These are phyloP conservation scores for Yamadazyma diospyri DNA, from an alignment of 1,139 yeast genomes.

Conservation along the genomic window DNA sequence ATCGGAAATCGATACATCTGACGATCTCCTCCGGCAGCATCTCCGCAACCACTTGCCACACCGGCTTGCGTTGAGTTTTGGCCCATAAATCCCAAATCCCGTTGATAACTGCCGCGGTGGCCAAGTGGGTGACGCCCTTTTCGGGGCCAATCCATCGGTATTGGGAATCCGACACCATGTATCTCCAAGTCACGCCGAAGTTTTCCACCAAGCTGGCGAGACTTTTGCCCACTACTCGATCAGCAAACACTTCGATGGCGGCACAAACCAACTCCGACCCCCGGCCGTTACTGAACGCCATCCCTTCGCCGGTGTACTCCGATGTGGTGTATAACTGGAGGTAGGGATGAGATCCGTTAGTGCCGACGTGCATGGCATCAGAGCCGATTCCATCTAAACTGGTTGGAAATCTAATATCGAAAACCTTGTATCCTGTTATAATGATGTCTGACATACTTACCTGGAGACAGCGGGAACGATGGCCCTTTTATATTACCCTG, in stretches of 20 bases:
- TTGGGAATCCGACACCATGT: conserved; percentile 31
- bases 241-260: conserved; percentile 17
- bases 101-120: conserved; percentile 23
- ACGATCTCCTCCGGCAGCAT: conserved; percentile 41
- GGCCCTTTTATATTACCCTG: no score
- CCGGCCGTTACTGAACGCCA: conserved; percentile 17
- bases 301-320: conserved; percentile 15
- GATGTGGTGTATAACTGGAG: conserved; percentile 12
- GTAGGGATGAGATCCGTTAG: conserved; percentile 24
- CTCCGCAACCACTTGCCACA: conserved; percentile 35
- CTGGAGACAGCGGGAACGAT: no score
- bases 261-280: conserved; percentile 16
- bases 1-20: conserved; percentile 38
- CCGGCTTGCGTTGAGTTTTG: conserved; percentile 27
- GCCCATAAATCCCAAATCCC: conserved; percentile 41
- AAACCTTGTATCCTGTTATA: conserved; percentile 19
- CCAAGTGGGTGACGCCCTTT: conserved; percentile 32
- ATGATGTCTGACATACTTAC: no score
- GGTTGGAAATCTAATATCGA: conserved; percentile 29
- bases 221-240: conserved; percentile 19
- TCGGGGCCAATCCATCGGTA: conserved; percentile 41
- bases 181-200: conserved; percentile 35
- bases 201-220: conserved; percentile 25
- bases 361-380: conserved; percentile 32
- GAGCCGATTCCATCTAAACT: conserved; percentile 28